Base-by-base conservation (phyloP, 108 stramenopile species). In the Cylindrotheca fusiformis region DNA sequence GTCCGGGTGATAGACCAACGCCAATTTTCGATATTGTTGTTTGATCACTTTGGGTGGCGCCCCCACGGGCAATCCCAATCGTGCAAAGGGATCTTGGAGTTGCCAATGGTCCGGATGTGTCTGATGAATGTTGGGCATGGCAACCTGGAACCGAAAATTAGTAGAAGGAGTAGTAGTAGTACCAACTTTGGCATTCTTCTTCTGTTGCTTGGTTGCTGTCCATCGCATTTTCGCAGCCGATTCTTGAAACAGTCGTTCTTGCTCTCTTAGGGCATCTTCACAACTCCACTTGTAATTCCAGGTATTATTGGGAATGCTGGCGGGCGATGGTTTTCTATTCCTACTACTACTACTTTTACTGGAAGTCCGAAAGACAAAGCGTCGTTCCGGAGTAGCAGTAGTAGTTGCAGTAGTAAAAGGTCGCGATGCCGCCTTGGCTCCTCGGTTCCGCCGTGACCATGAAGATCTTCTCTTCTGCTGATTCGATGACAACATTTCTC, bases 1-100 rank as follows among this genome's bases (percentile, higher is more conserved):
- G 72, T 81, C 80, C 6, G 80, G 80, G 45, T 81, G 80, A 50
- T 81, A 81, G 28, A 77, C 12, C 4, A 54, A 51, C 12, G 68
- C 72, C 2, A 82, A 46, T 4, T 28, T 32, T 29, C 80, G 63
- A 49, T 71, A 82, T 8, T 77, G 68, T 10, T 32, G 21, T 47
- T 77, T 82, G 45, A 82, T 58, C 29, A 67, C 1, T 10, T 26
- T 4, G 2, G 56, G 26, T 3, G 47, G 32, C 1, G 80, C 52
- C 4, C 55, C 30, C 4, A 22, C 17, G 17, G 76, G 76, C 6
- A 82, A 46, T 23, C 80, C 80, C 22, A 82, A 51, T 6, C 80
- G 49, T 18, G 76, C 32, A 52, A 65, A 75, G 0, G 31, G 60
- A 31, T 78, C 47, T 1, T 36, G 36, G 67, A 70, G 75, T 62